A percentile compares a stretch with the other conserved stretches of the same genome.
Evolutionary conservation across 345 rosid genomes (phyloP).

Genomic region (Corchorus capsularis): DNA sequence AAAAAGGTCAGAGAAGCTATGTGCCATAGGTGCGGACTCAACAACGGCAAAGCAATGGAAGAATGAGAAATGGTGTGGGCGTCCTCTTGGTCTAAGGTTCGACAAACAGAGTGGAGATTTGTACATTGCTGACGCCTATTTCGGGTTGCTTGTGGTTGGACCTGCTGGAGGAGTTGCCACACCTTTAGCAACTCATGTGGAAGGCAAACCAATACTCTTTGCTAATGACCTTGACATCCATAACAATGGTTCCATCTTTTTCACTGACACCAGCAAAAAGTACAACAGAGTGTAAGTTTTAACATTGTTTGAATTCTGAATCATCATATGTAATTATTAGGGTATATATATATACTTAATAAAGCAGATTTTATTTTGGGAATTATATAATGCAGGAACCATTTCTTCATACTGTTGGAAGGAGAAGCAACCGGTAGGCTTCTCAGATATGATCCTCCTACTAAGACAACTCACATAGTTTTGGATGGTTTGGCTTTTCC

Average conservation of each 20-base stretch:
- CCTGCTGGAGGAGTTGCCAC: constrained; percentile 82
- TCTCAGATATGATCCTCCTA: constrained; percentile 85
- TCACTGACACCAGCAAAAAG: constrained; percentile 92
- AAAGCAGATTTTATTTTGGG: no score
- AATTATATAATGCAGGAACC: constrained; percentile 50
- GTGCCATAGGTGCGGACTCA: constrained; percentile 79
- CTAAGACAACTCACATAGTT: constrained; percentile 72
- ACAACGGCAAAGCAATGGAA: constrained; percentile 91
- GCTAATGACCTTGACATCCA: constrained; percentile 94
- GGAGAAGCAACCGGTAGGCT: constrained; percentile 95
- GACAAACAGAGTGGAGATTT: constrained; percentile 58
- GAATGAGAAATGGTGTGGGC: constrained; percentile 78
- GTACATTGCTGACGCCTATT: constrained; percentile 92
- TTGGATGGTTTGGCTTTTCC: constrained; percentile 92
- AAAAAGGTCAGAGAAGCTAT: constrained; percentile 76
- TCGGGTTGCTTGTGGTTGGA: constrained; percentile 83
- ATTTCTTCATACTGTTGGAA: constrained; percentile 88
- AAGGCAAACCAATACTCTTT: constrained; percentile 69
- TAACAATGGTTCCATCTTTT: constrained; percentile 85
- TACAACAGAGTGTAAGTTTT: constrained; percentile 76
- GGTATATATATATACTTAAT: background rate
- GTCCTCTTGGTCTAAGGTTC: constrained; percentile 90
- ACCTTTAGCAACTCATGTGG: constrained; percentile 72
- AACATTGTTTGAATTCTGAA: background rate
- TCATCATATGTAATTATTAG: background rate